A percentile compares a stretch with the other conserved stretches of the same genome.
These are phyloP conservation scores for Cinnamomum micranthum DNA, from an alignment of 164 flowering plant genomes.

Conservation along the genomic window DNA sequence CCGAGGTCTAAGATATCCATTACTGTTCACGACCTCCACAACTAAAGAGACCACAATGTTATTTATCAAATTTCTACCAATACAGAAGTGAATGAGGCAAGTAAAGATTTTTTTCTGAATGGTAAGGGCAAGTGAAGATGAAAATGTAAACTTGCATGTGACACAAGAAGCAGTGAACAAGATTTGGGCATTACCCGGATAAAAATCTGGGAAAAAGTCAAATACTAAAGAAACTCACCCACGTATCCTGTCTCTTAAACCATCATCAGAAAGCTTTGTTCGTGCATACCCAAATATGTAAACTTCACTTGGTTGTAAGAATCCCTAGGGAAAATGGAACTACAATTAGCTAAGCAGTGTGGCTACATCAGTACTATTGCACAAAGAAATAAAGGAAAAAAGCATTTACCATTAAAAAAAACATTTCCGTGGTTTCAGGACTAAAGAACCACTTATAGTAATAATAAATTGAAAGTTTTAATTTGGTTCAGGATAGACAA, in stretches of 20 bases:
- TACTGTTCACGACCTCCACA: too few species aligned
- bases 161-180: background rate
- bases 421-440: background rate
- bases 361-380: background rate
- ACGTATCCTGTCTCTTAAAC: constrained; percentile 62
- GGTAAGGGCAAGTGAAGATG: too few species aligned
- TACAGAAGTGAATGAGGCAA: too few species aligned
- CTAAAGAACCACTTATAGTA: background rate
- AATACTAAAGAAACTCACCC: constrained; percentile 49
- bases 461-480: background rate
- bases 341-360: background rate
- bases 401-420: background rate
- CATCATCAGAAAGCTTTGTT: constrained; percentile 74
- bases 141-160: background rate
- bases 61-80: too few species aligned
- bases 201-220: background rate
- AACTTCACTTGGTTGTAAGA: constrained; percentile 63
- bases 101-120: too few species aligned
- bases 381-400: constrained; percentile 1
- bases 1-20: too few species aligned
- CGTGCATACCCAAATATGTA: constrained; percentile 98
- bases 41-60: too few species aligned
- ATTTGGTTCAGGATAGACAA: background rate
- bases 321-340: constrained; percentile 46
- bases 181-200: background rate